Evolutionary conservation across 1,284 basidiomycete species (phyloP).

Genomic region (Ustilago trichophora): DNA sequence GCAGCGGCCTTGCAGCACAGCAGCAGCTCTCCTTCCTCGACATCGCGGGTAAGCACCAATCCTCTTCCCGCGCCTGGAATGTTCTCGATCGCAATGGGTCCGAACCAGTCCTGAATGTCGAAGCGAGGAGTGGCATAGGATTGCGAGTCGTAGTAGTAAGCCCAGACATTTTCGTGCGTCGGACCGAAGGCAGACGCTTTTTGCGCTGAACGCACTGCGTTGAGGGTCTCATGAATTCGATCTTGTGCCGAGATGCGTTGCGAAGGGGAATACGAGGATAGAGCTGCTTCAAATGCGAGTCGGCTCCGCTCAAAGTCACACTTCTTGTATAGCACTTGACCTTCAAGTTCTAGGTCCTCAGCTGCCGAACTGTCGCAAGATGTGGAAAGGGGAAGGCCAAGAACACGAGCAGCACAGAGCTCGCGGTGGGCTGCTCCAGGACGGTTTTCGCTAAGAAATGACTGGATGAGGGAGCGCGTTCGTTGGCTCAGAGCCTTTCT

Average conservation of each 20-base stretch:
- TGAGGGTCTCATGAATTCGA: slow-evolving; percentile 29
- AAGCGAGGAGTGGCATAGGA: slow-evolving; percentile 51
- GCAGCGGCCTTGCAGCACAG: slow-evolving; percentile 58
- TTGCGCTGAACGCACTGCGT: slow-evolving; percentile 26
- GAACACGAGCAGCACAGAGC: slow-evolving; percentile 34
- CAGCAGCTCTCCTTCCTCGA: slow-evolving; percentile 57
- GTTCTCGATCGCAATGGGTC: slow-evolving; percentile 50
- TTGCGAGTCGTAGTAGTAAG: slow-evolving; percentile 53
- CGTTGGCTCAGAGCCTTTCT: slow-evolving; percentile 1
- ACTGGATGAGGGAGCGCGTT: slow-evolving; percentile 18
- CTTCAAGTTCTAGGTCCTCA: slow-evolving; percentile 45
- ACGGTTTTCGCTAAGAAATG: slow-evolving; percentile 29
- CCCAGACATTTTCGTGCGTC: slow-evolving; percentile 40
- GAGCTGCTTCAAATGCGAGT: slow-evolving; percentile 28
- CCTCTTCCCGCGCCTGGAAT: slow-evolving; percentile 62
- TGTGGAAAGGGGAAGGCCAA: slow-evolving; percentile 9
- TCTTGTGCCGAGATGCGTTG: slow-evolving; percentile 24
- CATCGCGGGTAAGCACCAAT: slow-evolving; percentile 57
- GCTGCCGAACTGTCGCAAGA: slow-evolving; percentile 1
- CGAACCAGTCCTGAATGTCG: slow-evolving; percentile 51
- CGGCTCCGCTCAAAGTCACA: slow-evolving; percentile 29
- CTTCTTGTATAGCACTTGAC: slow-evolving; percentile 25
- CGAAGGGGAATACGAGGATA: slow-evolving; percentile 18
- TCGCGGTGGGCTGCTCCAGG: slow-evolving; percentile 48
- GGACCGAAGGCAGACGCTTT: slow-evolving; percentile 39